Conservation (phyloP, 192 early-diverging fungal species). For the Dispira simplex region DNA sequence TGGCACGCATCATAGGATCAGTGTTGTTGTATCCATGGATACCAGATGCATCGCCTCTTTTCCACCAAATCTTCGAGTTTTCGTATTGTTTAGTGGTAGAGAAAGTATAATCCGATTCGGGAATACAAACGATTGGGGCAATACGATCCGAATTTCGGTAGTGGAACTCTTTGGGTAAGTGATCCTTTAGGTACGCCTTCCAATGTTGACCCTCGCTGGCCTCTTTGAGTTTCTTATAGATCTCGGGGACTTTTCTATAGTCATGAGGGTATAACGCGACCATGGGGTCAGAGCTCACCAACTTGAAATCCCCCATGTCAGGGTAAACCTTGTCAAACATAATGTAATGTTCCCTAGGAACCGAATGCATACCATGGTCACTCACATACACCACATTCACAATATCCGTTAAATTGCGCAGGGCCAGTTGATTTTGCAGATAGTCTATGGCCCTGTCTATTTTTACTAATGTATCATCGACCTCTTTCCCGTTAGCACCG, state of each 20-base stretch:
- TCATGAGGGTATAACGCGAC: conserved; percentile 41
- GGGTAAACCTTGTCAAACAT: conserved; percentile 66
- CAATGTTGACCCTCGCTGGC: conserved; percentile 34
- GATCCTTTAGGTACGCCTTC: conserved; percentile 49
- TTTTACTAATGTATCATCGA: conserved; percentile 33
- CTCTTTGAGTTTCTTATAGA: conserved; percentile 35
- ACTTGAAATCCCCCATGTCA: conserved; percentile 29
- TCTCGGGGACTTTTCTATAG: conserved; percentile 19
- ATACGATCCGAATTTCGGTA: conserved; percentile 49
- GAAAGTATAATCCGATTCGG: conserved; percentile 47
- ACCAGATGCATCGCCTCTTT: conserved; percentile 26
- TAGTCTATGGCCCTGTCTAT: conserved; percentile 45
- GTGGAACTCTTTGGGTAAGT: conserved; percentile 60
- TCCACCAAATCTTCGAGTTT: neutral
- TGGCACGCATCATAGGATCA: conserved; percentile 63
- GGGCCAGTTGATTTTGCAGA: conserved; percentile 33
- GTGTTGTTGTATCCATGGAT: conserved; percentile 76
- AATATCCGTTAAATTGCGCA: conserved; percentile 36
- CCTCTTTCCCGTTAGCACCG: conserved; percentile 47
- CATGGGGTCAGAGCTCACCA: conserved; percentile 43
- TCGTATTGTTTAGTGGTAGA: conserved; percentile 13
- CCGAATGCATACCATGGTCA: conserved; percentile 81
- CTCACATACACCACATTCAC: conserved; percentile 57
- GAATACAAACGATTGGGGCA: conserved; percentile 53
- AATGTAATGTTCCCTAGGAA: conserved; percentile 22